Conservation (phyloP, 768 basidiomycete genomes). For the Leccinellum luteum region DNA sequence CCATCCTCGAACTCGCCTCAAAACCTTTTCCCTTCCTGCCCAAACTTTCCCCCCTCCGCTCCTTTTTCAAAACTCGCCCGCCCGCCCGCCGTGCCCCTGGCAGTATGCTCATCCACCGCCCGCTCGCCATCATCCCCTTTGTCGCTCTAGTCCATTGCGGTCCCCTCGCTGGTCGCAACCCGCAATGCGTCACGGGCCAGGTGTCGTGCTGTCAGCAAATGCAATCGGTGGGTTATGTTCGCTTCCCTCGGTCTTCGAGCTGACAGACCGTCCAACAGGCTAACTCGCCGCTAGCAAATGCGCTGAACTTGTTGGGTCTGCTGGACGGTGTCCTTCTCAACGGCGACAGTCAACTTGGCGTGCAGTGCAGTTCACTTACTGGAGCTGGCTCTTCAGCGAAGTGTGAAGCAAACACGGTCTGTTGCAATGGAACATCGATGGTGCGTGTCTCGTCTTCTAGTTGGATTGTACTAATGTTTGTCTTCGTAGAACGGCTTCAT, state of each 20-base stretch:
- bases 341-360: constrained; percentile 12
- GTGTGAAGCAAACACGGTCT: constrained; percentile 21
- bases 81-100: constrained; percentile 5
- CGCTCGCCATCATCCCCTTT: constrained; percentile 17
- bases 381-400: constrained; percentile 24
- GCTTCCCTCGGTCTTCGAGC: not conserved
- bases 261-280: constrained; percentile 15
- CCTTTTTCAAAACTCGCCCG: constrained; percentile 18
- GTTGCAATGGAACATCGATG: constrained; percentile 19
- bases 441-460: constrained; percentile 6
- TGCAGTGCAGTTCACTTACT: constrained; percentile 17
- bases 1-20: constrained; percentile 5
- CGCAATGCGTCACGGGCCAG: constrained; percentile 20
- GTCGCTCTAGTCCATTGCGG: constrained; percentile 16
- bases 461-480: too few species aligned
- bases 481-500: constrained; percentile 21
- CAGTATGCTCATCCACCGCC: constrained; percentile 14
- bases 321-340: not conserved
- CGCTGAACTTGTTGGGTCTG: not conserved
- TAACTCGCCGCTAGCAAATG: not conserved
- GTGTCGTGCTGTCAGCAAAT: constrained; percentile 22
- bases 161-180: constrained; percentile 25
- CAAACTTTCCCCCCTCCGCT: constrained; percentile 20
- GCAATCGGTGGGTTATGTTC: constrained; percentile 15
- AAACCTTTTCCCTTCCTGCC: constrained; percentile 3